A percentile compares a stretch with the other conserved stretches of the same genome.
Conservation (phyloP, 2,329 filamentous ascomycete genomes). For the Aspergillus fumigatiaffinis region DNA sequence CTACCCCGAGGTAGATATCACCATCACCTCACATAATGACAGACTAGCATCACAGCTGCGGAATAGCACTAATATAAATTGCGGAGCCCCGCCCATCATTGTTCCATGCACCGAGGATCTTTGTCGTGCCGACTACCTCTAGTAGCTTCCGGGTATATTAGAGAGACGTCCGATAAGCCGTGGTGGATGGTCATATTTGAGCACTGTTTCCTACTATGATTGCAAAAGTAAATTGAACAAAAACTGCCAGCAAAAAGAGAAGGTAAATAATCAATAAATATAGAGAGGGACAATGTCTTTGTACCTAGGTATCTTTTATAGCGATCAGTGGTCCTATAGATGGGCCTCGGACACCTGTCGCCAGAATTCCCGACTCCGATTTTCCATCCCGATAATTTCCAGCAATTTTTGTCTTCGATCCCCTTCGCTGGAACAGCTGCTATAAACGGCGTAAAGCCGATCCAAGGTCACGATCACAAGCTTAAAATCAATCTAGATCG, state of each 20-base stretch:
- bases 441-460: background rate
- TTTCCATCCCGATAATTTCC: conserved; percentile 11
- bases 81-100: background rate
- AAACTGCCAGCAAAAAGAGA: background rate
- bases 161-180: background rate
- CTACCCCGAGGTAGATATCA: background rate
- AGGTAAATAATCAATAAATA: background rate
- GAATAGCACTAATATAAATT: background rate
- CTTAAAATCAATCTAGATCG: background rate
- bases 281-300: background rate
- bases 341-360: conserved; percentile 9
- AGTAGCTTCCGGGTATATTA: background rate
- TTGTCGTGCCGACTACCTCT: background rate
- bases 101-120: background rate
- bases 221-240: background rate
- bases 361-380: conserved; percentile 10
- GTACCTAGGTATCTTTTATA: background rate
- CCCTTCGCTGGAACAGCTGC: background rate
- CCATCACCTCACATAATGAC: background rate
- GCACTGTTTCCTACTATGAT: background rate
- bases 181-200: background rate
- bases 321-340: background rate
- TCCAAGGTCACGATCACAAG: background rate
- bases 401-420: background rate
- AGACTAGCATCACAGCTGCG: background rate